A percentile compares a stretch with the other conserved stretches of the same genome.
Conservation (phyloP, 2,329 filamentous ascomycete genomes). For the Alternaria panax region DNA sequence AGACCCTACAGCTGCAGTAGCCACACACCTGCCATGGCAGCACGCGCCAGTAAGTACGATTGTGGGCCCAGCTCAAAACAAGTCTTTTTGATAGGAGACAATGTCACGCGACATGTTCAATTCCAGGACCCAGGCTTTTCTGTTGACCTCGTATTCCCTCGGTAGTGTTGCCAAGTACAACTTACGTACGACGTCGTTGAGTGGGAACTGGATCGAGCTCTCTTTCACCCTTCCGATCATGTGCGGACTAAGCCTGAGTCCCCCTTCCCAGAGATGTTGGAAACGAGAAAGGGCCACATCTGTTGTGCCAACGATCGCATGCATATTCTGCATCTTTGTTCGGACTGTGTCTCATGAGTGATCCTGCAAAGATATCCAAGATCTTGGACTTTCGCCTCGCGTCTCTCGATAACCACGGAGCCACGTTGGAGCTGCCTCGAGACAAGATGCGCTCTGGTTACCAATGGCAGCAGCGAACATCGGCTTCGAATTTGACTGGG, state of each 20-base stretch:
- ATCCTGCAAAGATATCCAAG: not conserved
- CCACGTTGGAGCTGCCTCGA: not conserved
- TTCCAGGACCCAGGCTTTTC: not conserved
- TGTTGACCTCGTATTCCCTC: not conserved
- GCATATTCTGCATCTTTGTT: not conserved
- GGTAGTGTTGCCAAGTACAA: not conserved
- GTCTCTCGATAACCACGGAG: not conserved
- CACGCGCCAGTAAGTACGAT: constrained; percentile 1
- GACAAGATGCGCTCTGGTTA: not conserved
- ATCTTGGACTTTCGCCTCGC: not conserved
- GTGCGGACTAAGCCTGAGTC: not conserved
- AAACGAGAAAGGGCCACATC: not conserved
- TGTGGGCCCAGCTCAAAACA: constrained; percentile 1
- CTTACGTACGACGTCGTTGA: not conserved
- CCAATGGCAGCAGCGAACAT: not conserved
- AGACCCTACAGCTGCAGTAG: not conserved
- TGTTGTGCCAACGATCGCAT: not conserved
- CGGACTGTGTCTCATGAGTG: not conserved
- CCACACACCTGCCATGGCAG: not conserved
- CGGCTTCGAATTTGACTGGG: not conserved
- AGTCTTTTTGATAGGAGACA: not conserved
- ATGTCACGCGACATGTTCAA: constrained; percentile 3
- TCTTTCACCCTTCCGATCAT: no score
- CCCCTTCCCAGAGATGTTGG: not conserved
- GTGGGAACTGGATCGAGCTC: not conserved